Percentiles rank a stretch among this genome's conserved stretches.
phyloP scores from a whole-genome alignment of 1,284 basidiomycete genomes.

The Sanguinoderma infundibulare region DNA sequence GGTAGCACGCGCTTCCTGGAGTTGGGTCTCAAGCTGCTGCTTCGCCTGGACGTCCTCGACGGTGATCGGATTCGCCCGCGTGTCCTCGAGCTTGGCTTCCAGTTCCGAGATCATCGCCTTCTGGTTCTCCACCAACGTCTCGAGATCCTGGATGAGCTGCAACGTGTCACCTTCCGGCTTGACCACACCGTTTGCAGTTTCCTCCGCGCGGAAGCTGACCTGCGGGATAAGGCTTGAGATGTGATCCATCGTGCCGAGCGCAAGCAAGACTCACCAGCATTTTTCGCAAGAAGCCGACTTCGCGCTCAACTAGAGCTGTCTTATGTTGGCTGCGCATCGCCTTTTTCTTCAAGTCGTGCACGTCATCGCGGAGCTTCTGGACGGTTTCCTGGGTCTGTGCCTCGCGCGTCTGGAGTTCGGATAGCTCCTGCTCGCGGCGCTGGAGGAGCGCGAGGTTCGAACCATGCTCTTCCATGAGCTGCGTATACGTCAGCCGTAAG shows the following conservation, averaged over 20 bases:
- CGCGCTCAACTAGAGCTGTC: conserved; percentile 54
- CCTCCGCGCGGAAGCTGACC: conserved; percentile 66
- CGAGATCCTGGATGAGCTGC: conserved; percentile 59
- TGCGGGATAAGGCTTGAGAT: conserved; percentile 26
- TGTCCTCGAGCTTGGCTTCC: conserved; percentile 45
- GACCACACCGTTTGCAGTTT: conserved; percentile 37
- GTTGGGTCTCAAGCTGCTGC: conserved; percentile 45
- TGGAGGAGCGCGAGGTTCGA: conserved; percentile 52
- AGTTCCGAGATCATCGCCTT: conserved; percentile 52
- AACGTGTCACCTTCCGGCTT: conserved; percentile 41
- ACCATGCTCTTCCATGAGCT: conserved; percentile 68
- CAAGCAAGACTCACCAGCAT: conserved; percentile 53
- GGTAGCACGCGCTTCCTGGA: conserved; percentile 45
- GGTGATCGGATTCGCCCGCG: conserved; percentile 39
- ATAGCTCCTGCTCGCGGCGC: conserved; percentile 54
- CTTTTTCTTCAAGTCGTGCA: conserved; percentile 47
- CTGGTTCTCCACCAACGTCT: conserved; percentile 58
- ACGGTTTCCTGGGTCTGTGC: conserved; percentile 40
- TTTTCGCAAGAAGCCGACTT: conserved; percentile 65
- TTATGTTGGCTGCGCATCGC: conserved; percentile 50
- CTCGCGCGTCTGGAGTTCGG: conserved; percentile 40
- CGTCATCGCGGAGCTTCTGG: conserved; percentile 41
- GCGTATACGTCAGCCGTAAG: conserved; percentile 63
- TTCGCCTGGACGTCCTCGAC: conserved; percentile 35
- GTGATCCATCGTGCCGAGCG: background rate